Conservation (phyloP, 164 flowering plant genomes). For the Liquidambar formosana region DNA sequence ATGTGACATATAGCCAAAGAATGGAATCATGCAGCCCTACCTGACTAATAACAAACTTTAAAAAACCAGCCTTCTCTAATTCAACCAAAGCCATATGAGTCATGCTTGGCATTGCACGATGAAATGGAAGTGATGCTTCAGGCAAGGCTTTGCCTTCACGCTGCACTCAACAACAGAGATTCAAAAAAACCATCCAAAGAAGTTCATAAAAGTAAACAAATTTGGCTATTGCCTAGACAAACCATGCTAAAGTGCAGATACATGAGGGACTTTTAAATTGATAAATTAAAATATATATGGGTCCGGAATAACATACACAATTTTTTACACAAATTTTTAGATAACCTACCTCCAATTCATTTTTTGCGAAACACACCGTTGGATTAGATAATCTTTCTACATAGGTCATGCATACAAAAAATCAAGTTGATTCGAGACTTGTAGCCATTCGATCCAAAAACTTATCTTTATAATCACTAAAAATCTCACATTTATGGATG, state of each 20-base stretch:
- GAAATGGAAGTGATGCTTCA: slow-evolving; percentile 90
- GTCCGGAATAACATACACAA: no score
- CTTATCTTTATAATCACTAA: no score
- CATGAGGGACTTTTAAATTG: neutral
- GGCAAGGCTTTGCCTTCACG: slow-evolving; percentile 91
- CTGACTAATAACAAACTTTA: slow-evolving; percentile 93
- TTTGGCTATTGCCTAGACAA: neutral
- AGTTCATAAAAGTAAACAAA: neutral
- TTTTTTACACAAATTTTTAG: no score
- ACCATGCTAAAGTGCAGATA: neutral
- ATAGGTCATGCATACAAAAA: no score
- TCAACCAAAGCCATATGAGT: slow-evolving; percentile 97
- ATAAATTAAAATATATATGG: no score
- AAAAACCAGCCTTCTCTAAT: slow-evolving; percentile 82
- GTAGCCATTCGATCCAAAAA: no score
- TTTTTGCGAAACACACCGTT: no score
- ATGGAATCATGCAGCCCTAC: slow-evolving; percentile 28
- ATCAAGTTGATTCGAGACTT: no score
- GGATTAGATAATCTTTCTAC: no score
- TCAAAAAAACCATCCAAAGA: neutral
- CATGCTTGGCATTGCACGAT: slow-evolving; percentile 90
- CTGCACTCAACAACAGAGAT: slow-evolving; percentile 37
- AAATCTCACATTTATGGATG: no score
- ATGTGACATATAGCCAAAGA: neutral
- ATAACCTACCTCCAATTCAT: no score